Base-by-base conservation (phyloP, 176 grass and related monocot genomes). In the Juncus effusus region DNA sequence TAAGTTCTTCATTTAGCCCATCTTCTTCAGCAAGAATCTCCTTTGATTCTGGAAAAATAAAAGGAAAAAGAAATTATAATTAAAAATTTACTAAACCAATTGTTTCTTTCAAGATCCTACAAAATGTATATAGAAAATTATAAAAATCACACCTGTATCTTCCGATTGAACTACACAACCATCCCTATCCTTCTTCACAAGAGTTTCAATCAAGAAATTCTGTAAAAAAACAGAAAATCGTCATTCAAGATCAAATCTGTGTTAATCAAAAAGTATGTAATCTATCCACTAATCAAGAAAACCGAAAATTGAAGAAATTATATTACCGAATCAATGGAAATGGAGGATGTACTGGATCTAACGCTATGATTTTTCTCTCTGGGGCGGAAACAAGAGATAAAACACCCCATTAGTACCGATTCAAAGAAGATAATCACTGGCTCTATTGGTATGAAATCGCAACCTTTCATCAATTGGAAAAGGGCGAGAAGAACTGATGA, bases 321-420 rank as follows among this genome's bases (percentile, higher is more conserved):
- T 41, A 7, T 66, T 5, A 60, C 16, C 35, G 56, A 51, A 6
- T 16, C 14, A 2, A 16, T 50, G 74, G 62, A 63, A 16, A 57
- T 4, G 16, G 57, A 40, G 38, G 5, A 0, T 15, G 44, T 40
- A 51, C 40, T 42, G 13, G 57, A 2, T 38, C 76, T 80, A 77
- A 84, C 11, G 3, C 36, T 59, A 10, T 53, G 28, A 42, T 14
- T 19, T 42, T 38, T 36, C 49, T 65, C 60, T 28, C 28, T 61
- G 16, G 39, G 56, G 9, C 69, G 80, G 59, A 90, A 87, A 73
- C 87, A 90, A 0, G 87, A 90, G 6, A 87, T 76, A 73, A 90
- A 87, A 62, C 77, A 90, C 40, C 83, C 80, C 83, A 90, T 83
- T 76, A 63, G 16, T 61, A 83, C 44, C 28, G 42, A 67, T 69